A percentile compares a stretch with the other conserved stretches of the same genome.
phyloP scores from a whole-genome alignment of 73 alveolate genomes.

The Vitrella brassicaformis region DNA sequence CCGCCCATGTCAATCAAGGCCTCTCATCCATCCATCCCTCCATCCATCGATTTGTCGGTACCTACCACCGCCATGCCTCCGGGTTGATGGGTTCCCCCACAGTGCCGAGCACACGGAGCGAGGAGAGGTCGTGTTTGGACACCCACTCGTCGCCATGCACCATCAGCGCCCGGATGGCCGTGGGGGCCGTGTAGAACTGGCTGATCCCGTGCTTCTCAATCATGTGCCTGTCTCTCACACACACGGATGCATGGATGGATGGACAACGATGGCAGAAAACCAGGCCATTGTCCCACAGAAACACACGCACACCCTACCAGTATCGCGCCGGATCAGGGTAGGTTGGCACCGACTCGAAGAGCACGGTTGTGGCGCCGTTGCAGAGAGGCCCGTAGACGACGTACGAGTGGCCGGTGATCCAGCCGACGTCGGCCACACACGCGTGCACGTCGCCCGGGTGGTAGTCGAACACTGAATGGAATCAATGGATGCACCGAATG shows the following conservation, averaged over 20 bases:
- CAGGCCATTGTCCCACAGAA: neutral
- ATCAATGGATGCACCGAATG: neutral
- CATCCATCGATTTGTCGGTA: conserved; percentile 92
- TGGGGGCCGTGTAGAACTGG: conserved; percentile 95
- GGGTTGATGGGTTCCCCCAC: conserved; percentile 52
- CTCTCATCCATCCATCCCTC: conserved; percentile 75
- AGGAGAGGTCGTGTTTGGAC: conserved; percentile 10
- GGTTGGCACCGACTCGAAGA: conserved; percentile 97
- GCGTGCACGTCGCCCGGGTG: conserved; percentile 75
- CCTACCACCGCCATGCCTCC: conserved; percentile 68
- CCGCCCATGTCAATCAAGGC: conserved; percentile 58
- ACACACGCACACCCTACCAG: conserved; percentile 47
- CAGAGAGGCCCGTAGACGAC: conserved; percentile 97
- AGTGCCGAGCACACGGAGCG: conserved; percentile 34
- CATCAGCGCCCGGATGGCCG: conserved; percentile 97
- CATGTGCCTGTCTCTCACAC: neutral
- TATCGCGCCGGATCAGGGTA: conserved; percentile 85
- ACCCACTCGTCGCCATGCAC: conserved; percentile 74
- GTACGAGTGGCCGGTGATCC: conserved; percentile 99
- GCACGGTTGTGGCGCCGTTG: conserved; percentile 55
- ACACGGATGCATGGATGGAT: neutral
- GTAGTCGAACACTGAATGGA: conserved; percentile 66
- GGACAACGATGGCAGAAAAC: neutral
- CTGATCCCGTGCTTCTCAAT: conserved; percentile 71
- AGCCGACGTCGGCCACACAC: conserved; percentile 96